These are phyloP conservation scores for Metschnikowia cubensis DNA, from an alignment of 805 yeast genomes.

Conservation along the genomic window DNA sequence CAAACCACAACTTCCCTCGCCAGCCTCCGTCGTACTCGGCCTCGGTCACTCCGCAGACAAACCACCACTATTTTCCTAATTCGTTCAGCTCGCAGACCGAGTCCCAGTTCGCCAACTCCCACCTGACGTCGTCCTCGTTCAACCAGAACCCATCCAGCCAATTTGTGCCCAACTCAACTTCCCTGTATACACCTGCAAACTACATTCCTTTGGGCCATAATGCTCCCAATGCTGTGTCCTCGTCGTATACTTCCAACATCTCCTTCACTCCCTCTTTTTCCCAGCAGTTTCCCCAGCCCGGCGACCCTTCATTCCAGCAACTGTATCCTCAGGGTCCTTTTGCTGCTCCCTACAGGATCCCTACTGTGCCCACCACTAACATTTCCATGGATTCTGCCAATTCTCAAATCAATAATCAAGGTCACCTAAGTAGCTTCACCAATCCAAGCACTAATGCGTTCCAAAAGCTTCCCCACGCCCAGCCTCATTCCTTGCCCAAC, in stretches of 20 bases:
- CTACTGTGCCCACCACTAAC: conserved; percentile 52
- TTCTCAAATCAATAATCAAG: conserved; percentile 10
- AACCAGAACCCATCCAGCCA: conserved; percentile 6
- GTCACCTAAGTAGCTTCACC: neutral
- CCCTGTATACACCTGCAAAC: conserved; percentile 16
- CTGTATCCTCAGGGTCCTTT: conserved; percentile 1
- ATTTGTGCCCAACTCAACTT: conserved; percentile 2
- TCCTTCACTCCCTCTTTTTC: conserved; percentile 33
- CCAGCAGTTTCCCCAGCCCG: conserved; percentile 4
- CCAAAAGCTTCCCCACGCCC: neutral
- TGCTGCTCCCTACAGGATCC: conserved; percentile 16
- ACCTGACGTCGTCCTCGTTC: conserved; percentile 12
- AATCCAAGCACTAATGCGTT: conserved; percentile 1
- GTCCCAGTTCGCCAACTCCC: conserved; percentile 9
- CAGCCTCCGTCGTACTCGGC: conserved; percentile 20
- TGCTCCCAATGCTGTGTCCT: conserved; percentile 41
- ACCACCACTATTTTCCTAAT: conserved; percentile 5
- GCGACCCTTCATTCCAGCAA: conserved; percentile 4
- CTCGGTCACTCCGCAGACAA: conserved; percentile 12
- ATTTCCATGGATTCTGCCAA: conserved; percentile 47
- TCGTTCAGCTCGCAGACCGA: conserved; percentile 10
- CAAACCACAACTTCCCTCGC: conserved; percentile 11
- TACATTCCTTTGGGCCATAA: conserved; percentile 43
- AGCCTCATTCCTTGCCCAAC: conserved; percentile 2
- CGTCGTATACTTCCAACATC: conserved; percentile 41